These are phyloP conservation scores for Erodium trifolium DNA, from an alignment of 441 rosid genomes.

Conservation along the genomic window DNA sequence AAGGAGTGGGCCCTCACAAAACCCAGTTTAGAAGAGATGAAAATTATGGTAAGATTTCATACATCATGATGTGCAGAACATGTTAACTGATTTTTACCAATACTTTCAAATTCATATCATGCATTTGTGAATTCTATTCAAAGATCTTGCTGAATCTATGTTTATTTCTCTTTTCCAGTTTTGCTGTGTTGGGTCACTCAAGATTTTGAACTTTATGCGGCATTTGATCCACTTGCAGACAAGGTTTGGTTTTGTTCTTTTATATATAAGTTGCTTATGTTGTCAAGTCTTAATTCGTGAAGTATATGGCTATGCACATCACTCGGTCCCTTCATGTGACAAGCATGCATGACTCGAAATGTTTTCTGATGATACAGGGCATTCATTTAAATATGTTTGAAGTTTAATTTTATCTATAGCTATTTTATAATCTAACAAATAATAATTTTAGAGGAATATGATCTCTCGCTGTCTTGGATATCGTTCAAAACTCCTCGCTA, in stretches of 20 bases:
- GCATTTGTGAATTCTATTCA: not conserved
- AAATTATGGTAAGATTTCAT: constrained; percentile 44
- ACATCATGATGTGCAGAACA: not conserved
- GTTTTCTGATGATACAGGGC: no score
- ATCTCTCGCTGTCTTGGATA: no score
- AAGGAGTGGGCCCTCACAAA: constrained; percentile 77
- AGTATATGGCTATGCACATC: no score
- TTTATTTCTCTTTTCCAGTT: constrained; percentile 34
- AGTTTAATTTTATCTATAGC: no score
- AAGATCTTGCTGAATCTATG: not conserved
- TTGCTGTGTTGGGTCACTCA: constrained; percentile 94
- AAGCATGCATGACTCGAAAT: no score
- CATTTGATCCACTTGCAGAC: constrained; percentile 96
- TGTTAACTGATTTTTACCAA: not conserved
- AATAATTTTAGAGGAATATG: no score
- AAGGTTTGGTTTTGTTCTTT: constrained; percentile 47
- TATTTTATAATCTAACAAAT: no score
- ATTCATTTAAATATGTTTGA: no score
- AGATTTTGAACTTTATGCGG: constrained; percentile 95
- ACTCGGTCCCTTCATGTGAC: no score
- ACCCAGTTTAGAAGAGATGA: constrained; percentile 97
- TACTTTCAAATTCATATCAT: no score
- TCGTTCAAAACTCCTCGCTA: no score
- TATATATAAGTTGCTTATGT: constrained; percentile 8
- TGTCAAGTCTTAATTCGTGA: not conserved